phyloP scores from a whole-genome alignment of 169 alveolate genomes.

The Eimeria tenella region DNA sequence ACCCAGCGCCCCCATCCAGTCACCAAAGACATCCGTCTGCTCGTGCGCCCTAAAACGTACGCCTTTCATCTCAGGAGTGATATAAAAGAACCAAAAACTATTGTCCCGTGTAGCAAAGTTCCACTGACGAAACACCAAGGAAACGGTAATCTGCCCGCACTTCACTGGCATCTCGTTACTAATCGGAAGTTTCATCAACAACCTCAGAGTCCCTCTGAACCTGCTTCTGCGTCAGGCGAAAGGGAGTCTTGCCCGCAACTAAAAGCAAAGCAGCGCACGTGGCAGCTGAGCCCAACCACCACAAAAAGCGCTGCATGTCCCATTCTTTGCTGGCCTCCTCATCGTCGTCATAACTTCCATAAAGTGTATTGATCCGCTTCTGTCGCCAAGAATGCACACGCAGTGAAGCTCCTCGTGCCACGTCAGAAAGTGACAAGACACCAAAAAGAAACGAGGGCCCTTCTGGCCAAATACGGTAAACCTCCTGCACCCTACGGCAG shows the following conservation, averaged over 20 bases:
- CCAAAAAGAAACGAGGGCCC: conserved; percentile 62
- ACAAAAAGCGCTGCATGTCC: neutral
- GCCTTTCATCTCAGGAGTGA: too few relatives aligned
- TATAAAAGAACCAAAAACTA: too few relatives aligned
- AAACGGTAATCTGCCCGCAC: too few relatives aligned
- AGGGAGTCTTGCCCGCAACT: conserved; percentile 54
- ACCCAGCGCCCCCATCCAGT: too few relatives aligned
- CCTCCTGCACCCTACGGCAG: conserved; percentile 53
- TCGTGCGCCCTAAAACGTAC: too few relatives aligned
- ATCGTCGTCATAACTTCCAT: neutral
- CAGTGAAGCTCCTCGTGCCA: conserved; percentile 35
- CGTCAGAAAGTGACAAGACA: conserved; percentile 32
- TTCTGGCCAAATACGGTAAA: conserved; percentile 28
- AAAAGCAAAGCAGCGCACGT: conserved; percentile 15
- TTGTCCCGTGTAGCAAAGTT: too few relatives aligned
- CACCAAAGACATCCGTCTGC: too few relatives aligned
- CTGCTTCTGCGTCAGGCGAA: neutral
- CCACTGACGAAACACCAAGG: too few relatives aligned
- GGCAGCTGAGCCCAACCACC: conserved; percentile 72
- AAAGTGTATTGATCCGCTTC: neutral
- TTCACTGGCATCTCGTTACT: too few relatives aligned
- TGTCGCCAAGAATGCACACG: conserved; percentile 66
- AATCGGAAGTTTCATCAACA: neutral
- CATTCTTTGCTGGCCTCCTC: neutral
- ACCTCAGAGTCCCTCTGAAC: neutral